Evolutionary conservation across 2,329 filamentous ascomycete genomes (phyloP), one percentile per base, ranked within the genome.

Genomic region (Calonectria pteridis): DNA sequence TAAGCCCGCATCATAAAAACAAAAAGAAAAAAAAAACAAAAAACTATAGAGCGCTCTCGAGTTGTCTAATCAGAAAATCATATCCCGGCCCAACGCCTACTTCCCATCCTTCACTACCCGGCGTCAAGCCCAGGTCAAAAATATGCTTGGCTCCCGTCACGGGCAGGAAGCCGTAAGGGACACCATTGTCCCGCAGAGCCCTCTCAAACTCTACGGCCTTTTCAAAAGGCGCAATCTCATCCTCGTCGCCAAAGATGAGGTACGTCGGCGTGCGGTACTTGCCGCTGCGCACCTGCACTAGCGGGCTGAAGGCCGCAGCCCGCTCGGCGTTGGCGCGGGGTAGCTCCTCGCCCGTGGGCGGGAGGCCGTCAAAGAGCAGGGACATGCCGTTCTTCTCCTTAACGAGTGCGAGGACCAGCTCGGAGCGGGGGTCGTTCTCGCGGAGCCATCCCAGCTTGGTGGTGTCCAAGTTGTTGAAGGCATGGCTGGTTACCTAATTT

Each of bases 371-470:
- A 46, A 77, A 75, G 26, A 78, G 74, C 20, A 78, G 50, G 13
- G 77, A 75, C 71, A 78, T 74, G 49, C 77, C 77, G 23, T 76
- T 74, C 35, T 74, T 55, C 33, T 78, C 77, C 40, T 78, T 77
- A 35, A 77, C 62, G 4, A 76, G 74, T 2, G 73, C 73, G n/a
- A 77, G 75, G 26, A 76, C 75, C 1, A 77, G 63, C 51, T 77
- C 76, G 9, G 76, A 77, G 13, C 77, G 74, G 3, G 76, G 73
- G 37, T 78, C 77, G 46, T 70, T 71, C 4, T 69, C 62, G 9
- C 67, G 28, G 6, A 78, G 33, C 77, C 77, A 78, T 33, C 77
- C 77, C 11, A 75, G 69, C 50, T 72, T 75, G 28, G 74, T 73
- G 1, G 74, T 76, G 43, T 78, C 75, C 10, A 71, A 62, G 50